Percentiles rank a stretch among this genome's conserved stretches.
These are phyloP conservation scores for Fraxinus floribunda DNA, from an alignment of 305 asterid genomes.

Conservation along the genomic window DNA sequence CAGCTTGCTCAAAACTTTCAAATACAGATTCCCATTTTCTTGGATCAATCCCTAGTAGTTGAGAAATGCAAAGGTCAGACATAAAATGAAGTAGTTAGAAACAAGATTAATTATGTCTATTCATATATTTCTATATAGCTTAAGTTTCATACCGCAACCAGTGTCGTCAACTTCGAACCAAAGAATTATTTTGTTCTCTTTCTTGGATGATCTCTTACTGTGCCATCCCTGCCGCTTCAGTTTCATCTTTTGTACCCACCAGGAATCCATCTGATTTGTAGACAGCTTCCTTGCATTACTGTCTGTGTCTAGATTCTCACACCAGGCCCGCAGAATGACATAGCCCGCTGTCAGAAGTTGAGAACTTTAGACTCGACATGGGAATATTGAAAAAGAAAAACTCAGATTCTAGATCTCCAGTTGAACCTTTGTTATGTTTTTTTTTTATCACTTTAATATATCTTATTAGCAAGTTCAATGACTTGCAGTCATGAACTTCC, in stretches of 20 bases:
- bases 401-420: background rate
- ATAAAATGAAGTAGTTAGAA: background rate
- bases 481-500: background rate
- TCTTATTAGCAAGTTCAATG: background rate
- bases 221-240: slow-evolving; percentile 43
- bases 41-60: slow-evolving; percentile 66
- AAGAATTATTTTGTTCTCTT: slow-evolving; percentile 57
- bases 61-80: slow-evolving; percentile 7
- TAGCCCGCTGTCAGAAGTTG: slow-evolving; percentile 64
- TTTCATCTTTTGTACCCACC: slow-evolving; percentile 46
- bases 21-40: slow-evolving; percentile 95
- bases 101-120: background rate
- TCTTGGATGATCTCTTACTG: slow-evolving; percentile 46
- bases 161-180: slow-evolving; percentile 94
- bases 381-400: background rate
- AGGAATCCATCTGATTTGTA: slow-evolving; percentile 39
- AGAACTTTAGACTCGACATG: slow-evolving; percentile 16
- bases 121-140: background rate
- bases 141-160: slow-evolving; percentile 72
- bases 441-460: background rate
- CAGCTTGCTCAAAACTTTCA: slow-evolving; percentile 97
- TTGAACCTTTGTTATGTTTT: background rate
- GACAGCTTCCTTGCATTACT: slow-evolving; percentile 29
- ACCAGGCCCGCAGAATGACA: slow-evolving; percentile 82
- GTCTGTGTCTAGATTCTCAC: slow-evolving; percentile 50